Evolutionary conservation across 306 rosid species (phyloP).

Genomic region (Trichosanthes cucumerina): DNA sequence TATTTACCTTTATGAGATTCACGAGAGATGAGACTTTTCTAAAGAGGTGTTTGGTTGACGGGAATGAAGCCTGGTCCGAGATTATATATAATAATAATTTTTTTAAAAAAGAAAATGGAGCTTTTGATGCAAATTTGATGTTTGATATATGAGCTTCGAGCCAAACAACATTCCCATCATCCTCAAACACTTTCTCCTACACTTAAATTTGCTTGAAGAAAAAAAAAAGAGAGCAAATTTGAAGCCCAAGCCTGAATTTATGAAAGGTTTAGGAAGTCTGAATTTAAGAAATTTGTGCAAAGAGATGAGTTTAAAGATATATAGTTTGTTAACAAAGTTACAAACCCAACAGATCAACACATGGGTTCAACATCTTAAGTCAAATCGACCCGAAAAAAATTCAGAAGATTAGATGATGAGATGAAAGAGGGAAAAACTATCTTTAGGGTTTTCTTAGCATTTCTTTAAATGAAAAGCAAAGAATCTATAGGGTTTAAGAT

Average conservation of each 20-base stretch:
- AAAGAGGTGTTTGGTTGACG: constrained; percentile 27
- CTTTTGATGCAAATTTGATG: not conserved
- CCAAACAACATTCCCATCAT: constrained; percentile 67
- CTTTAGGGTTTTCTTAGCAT: not conserved
- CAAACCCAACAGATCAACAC: too few relatives aligned
- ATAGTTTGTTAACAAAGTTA: too few relatives aligned
- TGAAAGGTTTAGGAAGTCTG: not conserved
- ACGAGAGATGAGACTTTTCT: not conserved
- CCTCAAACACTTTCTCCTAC: constrained; percentile 22
- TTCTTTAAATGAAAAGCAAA: not conserved
- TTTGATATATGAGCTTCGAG: constrained; percentile 31
- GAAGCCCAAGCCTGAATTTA: not conserved
- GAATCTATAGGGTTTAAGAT: not conserved
- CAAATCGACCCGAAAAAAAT: too few relatives aligned
- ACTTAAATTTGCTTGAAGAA: not conserved
- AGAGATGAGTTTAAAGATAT: too few relatives aligned
- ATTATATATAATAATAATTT: constrained; percentile 10
- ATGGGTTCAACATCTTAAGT: too few relatives aligned
- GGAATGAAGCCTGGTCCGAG: constrained; percentile 79
- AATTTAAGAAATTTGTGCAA: not conserved
- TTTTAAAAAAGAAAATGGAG: not conserved
- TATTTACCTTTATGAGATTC: not conserved
- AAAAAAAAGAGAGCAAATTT: not conserved
- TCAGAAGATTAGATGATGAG: not conserved
- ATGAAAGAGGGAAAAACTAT: not conserved